Conservation (phyloP, 192 early-diverging fungal genomes). For the Backusella morwellensis region DNA sequence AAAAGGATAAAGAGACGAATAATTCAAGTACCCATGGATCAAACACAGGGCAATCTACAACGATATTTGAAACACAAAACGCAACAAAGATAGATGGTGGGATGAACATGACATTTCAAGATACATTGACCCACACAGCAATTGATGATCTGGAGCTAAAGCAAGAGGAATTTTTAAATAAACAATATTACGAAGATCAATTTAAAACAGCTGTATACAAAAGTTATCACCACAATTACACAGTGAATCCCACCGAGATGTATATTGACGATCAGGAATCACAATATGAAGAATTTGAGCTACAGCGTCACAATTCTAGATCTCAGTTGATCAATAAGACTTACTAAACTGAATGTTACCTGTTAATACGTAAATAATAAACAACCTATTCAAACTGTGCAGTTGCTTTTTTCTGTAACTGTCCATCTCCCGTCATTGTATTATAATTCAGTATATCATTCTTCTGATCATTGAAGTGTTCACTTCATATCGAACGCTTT, state of each 20-base stretch:
- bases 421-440: too few relatives aligned
- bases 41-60: neutral
- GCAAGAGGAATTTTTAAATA: neutral
- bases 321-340: neutral
- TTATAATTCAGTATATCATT: too few relatives aligned
- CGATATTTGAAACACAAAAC: neutral
- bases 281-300: neutral
- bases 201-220: neutral
- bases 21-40: neutral
- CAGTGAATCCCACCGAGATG: neutral
- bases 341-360: neutral
- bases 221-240: neutral
- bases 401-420: too few relatives aligned
- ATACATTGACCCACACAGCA: conserved; percentile 6
- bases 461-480: too few relatives aligned
- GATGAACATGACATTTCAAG: neutral
- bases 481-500: too few relatives aligned
- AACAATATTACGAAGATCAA: neutral
- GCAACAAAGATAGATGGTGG: neutral
- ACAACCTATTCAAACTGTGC: too few relatives aligned
- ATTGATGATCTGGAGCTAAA: conserved; percentile 12
- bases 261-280: neutral
- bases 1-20: neutral
- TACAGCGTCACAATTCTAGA: neutral
- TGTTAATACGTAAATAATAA: too few relatives aligned